Percentiles rank a stretch among this genome's conserved stretches.
Conservation (phyloP, 768 basidiomycete genomes). For the Neoboletus magnificus region DNA sequence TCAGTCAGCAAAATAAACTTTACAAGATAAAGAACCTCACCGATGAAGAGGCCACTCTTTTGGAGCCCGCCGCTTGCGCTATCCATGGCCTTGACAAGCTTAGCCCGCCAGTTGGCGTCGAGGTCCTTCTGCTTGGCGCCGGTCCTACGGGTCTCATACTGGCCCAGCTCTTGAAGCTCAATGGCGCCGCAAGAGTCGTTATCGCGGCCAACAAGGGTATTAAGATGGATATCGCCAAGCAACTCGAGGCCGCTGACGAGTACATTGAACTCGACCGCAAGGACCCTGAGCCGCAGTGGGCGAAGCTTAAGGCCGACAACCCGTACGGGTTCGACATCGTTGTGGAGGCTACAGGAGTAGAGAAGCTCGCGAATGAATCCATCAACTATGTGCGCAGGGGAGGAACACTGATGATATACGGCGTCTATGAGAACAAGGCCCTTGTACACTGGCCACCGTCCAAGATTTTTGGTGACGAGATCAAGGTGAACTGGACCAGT, state of each 20-base stretch:
- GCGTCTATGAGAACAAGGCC: conserved; percentile 86
- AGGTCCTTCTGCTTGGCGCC: conserved; percentile 84
- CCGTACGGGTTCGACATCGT: conserved; percentile 92
- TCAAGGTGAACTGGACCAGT: conserved; percentile 38
- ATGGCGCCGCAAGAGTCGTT: conserved; percentile 77
- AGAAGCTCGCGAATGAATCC: conserved; percentile 80
- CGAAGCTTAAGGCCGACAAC: conserved; percentile 71
- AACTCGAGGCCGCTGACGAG: conserved; percentile 76
- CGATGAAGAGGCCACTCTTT: conserved; percentile 83
- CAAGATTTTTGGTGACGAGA: conserved; percentile 76
- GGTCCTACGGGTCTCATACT: conserved; percentile 91
- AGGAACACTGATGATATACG: conserved; percentile 84
- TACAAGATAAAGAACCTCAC: conserved; percentile 87
- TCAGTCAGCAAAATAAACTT: conserved; percentile 66
- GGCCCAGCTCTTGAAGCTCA: conserved; percentile 82
- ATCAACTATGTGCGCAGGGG: conserved; percentile 88
- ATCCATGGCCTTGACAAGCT: conserved; percentile 91
- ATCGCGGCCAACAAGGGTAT: conserved; percentile 89
- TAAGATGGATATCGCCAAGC: conserved; percentile 83
- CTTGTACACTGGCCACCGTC: conserved; percentile 83
- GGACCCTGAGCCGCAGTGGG: conserved; percentile 76
- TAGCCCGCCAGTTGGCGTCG: conserved; percentile 74
- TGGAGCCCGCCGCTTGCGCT: conserved; percentile 89
- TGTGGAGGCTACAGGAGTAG: conserved; percentile 76
- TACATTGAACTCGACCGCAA: conserved; percentile 82